Conservation (phyloP, 2,329 filamentous ascomycete species). For the Coniosporium tulheliwenetii region DNA sequence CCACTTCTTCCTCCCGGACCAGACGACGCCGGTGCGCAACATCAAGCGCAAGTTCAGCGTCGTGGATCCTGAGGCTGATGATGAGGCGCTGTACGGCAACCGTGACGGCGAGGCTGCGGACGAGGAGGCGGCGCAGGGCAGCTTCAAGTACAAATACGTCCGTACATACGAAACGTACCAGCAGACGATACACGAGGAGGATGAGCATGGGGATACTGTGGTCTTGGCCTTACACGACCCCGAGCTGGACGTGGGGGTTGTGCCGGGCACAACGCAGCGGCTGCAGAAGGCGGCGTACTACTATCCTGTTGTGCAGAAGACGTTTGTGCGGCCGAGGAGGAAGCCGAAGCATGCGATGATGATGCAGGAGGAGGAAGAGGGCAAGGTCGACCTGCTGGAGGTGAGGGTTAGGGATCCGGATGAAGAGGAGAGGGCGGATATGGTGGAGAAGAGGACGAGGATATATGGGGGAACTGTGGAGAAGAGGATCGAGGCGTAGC, state of each 20-base stretch:
- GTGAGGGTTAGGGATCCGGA: conserved; percentile 34
- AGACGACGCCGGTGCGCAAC: conserved; percentile 27
- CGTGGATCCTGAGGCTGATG: conserved; percentile 36
- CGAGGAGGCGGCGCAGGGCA: conserved; percentile 14
- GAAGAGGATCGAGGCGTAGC: too few relatives aligned
- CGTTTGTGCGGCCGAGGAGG: conserved; percentile 32
- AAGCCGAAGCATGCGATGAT: conserved; percentile 31
- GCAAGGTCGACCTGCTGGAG: conserved; percentile 37
- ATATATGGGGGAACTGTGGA: too few relatives aligned
- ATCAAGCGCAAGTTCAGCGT: conserved; percentile 42
- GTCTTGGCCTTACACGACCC: conserved; percentile 43
- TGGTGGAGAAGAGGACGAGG: conserved; percentile 23
- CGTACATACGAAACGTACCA: conserved; percentile 45
- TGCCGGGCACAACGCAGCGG: conserved; percentile 12
- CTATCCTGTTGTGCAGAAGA: conserved; percentile 43
- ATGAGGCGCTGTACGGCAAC: conserved; percentile 32
- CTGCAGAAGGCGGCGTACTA: conserved; percentile 42
- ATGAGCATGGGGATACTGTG: conserved; percentile 38
- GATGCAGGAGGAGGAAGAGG: conserved; percentile 23
- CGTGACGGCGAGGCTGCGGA: conserved; percentile 25
- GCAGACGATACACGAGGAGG: conserved; percentile 33
- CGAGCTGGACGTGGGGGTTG: conserved; percentile 9
- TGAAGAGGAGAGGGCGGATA: conserved; percentile 31
- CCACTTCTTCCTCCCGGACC: conserved; percentile 41
- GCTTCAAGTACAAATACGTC: conserved; percentile 38